Conservation (phyloP, 2,329 filamentous ascomycete species). For the Alternaria gansuensis region DNA sequence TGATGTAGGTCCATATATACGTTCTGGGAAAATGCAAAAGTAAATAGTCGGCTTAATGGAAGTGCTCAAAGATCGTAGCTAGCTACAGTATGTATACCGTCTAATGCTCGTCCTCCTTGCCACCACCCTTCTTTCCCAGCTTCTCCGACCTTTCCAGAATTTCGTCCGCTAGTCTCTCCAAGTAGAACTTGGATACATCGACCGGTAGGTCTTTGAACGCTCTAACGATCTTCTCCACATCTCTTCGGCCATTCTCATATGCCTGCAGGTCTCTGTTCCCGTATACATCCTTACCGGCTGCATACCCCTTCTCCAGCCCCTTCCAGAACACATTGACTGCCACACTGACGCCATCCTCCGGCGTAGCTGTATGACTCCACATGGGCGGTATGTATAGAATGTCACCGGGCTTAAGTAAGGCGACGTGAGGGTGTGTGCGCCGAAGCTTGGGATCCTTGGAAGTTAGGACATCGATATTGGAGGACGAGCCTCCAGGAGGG, state of each 20-base stretch:
- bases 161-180: conserved; percentile 75
- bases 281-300: conserved; percentile 81
- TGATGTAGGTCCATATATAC: not conserved
- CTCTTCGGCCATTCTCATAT: conserved; percentile 81
- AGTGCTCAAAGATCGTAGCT: not conserved
- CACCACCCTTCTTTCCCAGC: conserved; percentile 21
- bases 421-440: conserved; percentile 70
- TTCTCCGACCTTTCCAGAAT: conserved; percentile 56
- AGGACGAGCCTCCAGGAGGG: conserved; percentile 80
- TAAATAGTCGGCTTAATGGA: not conserved
- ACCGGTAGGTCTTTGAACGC: conserved; percentile 71
- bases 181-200: conserved; percentile 77
- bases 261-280: conserved; percentile 85
- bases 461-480: conserved; percentile 75
- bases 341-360: conserved; percentile 66
- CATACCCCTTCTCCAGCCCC: conserved; percentile 72
- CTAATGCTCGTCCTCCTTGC: not conserved
- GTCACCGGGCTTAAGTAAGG: conserved; percentile 73
- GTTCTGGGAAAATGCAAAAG: not conserved
- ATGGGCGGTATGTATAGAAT: conserved; percentile 82
- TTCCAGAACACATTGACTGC: conserved; percentile 93
- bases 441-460: conserved; percentile 34
- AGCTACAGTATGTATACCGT: not conserved
- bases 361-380: conserved; percentile 80
- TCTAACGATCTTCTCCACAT: conserved; percentile 72